phyloP scores from a whole-genome alignment of 2,329 filamentous ascomycete genomes.

The Fusarium cyanostomum region DNA sequence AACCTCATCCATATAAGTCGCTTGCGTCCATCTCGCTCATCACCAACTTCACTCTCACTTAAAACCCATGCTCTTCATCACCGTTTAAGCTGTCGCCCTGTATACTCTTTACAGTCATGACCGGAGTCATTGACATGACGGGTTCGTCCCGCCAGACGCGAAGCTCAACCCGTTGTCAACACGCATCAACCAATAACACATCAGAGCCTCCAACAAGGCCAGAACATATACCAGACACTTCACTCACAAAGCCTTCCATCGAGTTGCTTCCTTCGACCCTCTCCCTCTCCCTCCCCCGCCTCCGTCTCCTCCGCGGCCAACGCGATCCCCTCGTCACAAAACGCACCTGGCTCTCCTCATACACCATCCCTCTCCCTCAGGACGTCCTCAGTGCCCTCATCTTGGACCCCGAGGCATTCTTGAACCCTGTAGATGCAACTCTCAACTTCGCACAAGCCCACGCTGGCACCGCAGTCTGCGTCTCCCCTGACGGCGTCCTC shows the following conservation, averaged over 20 bases:
- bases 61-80: not conserved
- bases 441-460: conserved; percentile 60
- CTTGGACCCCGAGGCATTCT: conserved; percentile 1
- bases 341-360: conserved; percentile 30
- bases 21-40: not conserved
- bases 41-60: not conserved
- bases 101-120: conserved; percentile 3
- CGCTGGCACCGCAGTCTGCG: conserved; percentile 62
- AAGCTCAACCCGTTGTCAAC: conserved; percentile 17
- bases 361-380: conserved; percentile 27
- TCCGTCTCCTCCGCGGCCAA: conserved; percentile 1
- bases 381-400: conserved; percentile 3
- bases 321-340: conserved; percentile 16
- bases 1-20: conserved; percentile 3
- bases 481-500: conserved; percentile 54
- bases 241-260: conserved; percentile 9
- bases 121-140: not conserved
- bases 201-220: not conserved
- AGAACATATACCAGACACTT: not conserved
- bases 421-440: conserved; percentile 39
- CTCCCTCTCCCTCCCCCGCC: not conserved
- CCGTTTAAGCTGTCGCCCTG: no score
- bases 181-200: not conserved
- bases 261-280: not conserved
- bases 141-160: conserved; percentile 22